A percentile compares a stretch with the other conserved stretches of the same genome.
phyloP scores from a whole-genome alignment of 1,284 basidiomycete species.

The Austropuccinia psidii region DNA sequence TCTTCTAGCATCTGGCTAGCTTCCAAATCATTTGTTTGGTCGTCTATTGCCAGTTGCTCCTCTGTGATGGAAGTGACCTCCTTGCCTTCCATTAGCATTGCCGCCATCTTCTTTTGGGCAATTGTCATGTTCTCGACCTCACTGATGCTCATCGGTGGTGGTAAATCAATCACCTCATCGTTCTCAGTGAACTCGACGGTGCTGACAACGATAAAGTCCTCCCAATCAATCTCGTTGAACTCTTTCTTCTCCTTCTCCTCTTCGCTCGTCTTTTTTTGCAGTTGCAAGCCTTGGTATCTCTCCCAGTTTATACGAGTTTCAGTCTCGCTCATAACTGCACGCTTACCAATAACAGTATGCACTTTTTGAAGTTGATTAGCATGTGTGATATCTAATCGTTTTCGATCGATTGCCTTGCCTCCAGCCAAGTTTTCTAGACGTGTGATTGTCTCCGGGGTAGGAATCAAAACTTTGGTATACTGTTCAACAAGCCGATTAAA shows the following conservation, averaged over 20 bases:
- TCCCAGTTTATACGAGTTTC: slow-evolving; percentile 81
- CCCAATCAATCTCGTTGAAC: slow-evolving; percentile 97
- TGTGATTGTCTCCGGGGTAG: slow-evolving; percentile 65
- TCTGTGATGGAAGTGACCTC: slow-evolving; percentile 69
- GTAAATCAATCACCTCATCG: slow-evolving; percentile 78
- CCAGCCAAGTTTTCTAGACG: slow-evolving; percentile 52
- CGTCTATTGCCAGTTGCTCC: slow-evolving; percentile 65
- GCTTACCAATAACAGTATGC: slow-evolving; percentile 53
- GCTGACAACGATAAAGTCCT: slow-evolving; percentile 97
- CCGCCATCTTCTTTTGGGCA: slow-evolving; percentile 94
- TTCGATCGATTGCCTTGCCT: slow-evolving; percentile 16
- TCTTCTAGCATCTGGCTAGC: slow-evolving; percentile 67
- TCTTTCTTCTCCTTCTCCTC: slow-evolving; percentile 79
- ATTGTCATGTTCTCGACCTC: slow-evolving; percentile 94
- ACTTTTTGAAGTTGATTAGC: slow-evolving; percentile 49
- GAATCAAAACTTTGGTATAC: slow-evolving; percentile 83
- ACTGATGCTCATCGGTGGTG: slow-evolving; percentile 85
- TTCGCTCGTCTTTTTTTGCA: slow-evolving; percentile 78
- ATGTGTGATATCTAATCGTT: slow-evolving; percentile 51
- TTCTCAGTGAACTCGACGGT: slow-evolving; percentile 96
- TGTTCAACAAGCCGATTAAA: slow-evolving; percentile 97
- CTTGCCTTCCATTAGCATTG: slow-evolving; percentile 87
- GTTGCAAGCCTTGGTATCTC: slow-evolving; percentile 67
- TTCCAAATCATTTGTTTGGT: slow-evolving; percentile 53
- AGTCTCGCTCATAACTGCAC: slow-evolving; percentile 72